Evolutionary conservation across 2,329 filamentous ascomycete genomes (phyloP).

Genomic region (Aspergillus carbonarius): DNA sequence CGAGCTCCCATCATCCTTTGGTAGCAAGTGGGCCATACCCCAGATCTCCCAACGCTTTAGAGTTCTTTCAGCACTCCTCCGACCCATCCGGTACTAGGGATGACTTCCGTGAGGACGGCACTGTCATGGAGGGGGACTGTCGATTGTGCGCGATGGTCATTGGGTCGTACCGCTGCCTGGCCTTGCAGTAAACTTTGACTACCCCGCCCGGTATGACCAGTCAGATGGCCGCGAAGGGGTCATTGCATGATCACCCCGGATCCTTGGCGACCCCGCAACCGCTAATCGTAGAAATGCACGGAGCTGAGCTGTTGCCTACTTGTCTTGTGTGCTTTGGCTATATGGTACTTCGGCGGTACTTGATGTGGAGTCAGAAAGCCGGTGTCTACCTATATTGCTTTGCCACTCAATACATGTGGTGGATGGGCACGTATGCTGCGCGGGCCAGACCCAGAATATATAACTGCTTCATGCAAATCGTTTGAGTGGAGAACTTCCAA

Average conservation of each 20-base stretch:
- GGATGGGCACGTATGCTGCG: too few relatives aligned
- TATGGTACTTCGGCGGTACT: too few relatives aligned
- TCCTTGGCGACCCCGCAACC: conserved; percentile 12
- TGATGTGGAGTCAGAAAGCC: too few relatives aligned
- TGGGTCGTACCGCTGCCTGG: background rate
- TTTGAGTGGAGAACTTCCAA: background rate
- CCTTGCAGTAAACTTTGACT: conserved; percentile 3
- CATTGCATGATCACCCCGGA: conserved; percentile 11
- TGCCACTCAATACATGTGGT: too few relatives aligned
- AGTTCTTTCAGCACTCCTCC: background rate
- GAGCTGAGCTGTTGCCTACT: background rate
- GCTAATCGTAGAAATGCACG: background rate
- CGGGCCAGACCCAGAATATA: background rate
- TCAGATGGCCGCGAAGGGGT: background rate
- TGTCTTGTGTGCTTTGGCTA: background rate
- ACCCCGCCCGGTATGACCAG: conserved; percentile 9
- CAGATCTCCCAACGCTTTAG: background rate
- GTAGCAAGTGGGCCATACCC: background rate
- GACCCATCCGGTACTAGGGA: background rate
- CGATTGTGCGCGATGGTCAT: background rate
- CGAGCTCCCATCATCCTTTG: background rate
- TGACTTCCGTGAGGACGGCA: background rate
- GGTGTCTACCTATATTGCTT: too few relatives aligned
- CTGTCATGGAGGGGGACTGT: background rate
- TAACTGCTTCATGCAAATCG: background rate